Evolutionary conservation across 805 yeast genomes (phyloP).

Genomic region (Priceomyces haplophilus): DNA sequence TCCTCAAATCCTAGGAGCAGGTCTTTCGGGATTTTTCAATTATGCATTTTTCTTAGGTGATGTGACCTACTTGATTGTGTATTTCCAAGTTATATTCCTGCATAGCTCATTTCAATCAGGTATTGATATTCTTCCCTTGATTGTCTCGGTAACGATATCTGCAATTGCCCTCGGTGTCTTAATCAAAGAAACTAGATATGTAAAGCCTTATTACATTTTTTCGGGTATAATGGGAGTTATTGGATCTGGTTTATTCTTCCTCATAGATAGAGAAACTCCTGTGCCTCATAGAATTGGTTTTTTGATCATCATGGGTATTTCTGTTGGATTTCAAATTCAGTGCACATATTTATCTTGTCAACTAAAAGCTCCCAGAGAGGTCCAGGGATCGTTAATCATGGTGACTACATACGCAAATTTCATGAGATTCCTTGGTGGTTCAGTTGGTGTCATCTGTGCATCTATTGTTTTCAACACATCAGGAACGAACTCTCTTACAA

Average conservation of each 20-base stretch:
- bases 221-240: slow-evolving; percentile 30
- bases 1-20: slow-evolving; percentile 36
- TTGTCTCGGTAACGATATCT: slow-evolving; percentile 29
- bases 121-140: slow-evolving; percentile 34
- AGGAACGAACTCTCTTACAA: slow-evolving; percentile 1
- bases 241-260: slow-evolving; percentile 31
- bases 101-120: slow-evolving; percentile 38
- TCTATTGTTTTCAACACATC: slow-evolving; percentile 8
- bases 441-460: slow-evolving; percentile 10
- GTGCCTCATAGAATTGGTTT: slow-evolving; percentile 22
- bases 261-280: slow-evolving; percentile 22
- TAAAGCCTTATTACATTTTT: slow-evolving; percentile 29
- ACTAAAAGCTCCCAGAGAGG: slow-evolving; percentile 13
- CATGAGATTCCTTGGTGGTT: slow-evolving; percentile 11
- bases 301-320: slow-evolving; percentile 14
- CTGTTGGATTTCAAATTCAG: slow-evolving; percentile 15
- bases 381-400: slow-evolving; percentile 12
- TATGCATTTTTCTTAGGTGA: slow-evolving; percentile 40
- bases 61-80: slow-evolving; percentile 32
- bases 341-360: slow-evolving; percentile 14
- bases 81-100: slow-evolving; percentile 35
- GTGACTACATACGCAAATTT: slow-evolving; percentile 14
- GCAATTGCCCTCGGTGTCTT: slow-evolving; percentile 31
- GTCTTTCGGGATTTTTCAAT: slow-evolving; percentile 32
- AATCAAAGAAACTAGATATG: slow-evolving; percentile 24